phyloP scores from a whole-genome alignment of 2,329 filamentous ascomycete species.

The Beauveria scarabaeidicola region DNA sequence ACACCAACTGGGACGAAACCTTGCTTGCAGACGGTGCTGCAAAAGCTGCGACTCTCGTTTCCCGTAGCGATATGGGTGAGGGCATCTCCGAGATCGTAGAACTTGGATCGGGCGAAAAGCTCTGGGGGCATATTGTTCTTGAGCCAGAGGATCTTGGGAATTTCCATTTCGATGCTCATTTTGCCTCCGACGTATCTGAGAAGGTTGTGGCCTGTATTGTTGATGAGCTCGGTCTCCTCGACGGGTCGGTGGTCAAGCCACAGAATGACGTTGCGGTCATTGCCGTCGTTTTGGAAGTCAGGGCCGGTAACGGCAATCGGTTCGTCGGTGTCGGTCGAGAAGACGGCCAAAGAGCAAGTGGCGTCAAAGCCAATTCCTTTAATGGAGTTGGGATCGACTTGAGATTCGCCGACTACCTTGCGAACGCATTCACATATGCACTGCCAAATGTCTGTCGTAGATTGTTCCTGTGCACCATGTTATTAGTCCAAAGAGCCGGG shows the following conservation, averaged over 20 bases:
- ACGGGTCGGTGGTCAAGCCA: constrained; percentile 96
- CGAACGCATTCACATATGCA: constrained; percentile 88
- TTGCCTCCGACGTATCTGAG: constrained; percentile 93
- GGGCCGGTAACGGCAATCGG: constrained; percentile 86
- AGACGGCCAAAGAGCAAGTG: constrained; percentile 94
- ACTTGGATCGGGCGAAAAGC: constrained; percentile 87
- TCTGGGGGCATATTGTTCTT: constrained; percentile 97
- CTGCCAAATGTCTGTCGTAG: constrained; percentile 91
- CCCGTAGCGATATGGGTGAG: constrained; percentile 92
- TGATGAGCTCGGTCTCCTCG: constrained; percentile 87
- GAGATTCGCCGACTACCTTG: constrained; percentile 71
- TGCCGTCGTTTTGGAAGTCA: constrained; percentile 64
- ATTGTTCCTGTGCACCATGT: constrained; percentile 65
- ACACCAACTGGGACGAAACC: constrained; percentile 95
- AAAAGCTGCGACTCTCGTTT: constrained; percentile 85
- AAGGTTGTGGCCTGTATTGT: constrained; percentile 83
- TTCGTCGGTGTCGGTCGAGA: constrained; percentile 80
- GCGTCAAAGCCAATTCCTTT: constrained; percentile 95
- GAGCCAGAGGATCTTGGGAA: constrained; percentile 95
- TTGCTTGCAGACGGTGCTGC: constrained; percentile 95
- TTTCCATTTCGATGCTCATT: constrained; percentile 99
- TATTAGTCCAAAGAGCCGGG: constrained; percentile 11
- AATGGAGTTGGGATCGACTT: constrained; percentile 65
- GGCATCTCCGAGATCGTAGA: constrained; percentile 90
- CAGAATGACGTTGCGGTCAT: constrained; percentile 89